Conservation (phyloP, 371 early-diverging fungal genomes). For the Apophysomyces ossiformis region DNA sequence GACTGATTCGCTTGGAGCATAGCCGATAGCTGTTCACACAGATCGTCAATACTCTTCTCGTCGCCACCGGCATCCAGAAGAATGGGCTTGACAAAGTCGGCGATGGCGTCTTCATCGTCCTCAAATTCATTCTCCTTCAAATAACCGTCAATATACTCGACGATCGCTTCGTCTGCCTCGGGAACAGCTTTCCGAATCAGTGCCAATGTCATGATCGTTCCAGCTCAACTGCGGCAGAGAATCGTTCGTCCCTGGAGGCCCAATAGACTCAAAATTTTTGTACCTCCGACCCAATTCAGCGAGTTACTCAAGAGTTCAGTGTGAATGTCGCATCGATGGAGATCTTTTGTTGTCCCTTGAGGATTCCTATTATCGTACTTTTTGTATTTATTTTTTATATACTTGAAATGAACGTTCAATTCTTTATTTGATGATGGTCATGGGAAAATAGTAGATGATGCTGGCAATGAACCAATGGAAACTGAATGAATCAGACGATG, state of each 20-base stretch:
- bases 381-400: no score
- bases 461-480: no score
- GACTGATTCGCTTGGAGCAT: slow-evolving; percentile 53
- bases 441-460: no score
- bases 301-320: background rate
- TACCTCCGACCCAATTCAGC: no score
- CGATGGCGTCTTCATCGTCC: slow-evolving; percentile 76
- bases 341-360: no score
- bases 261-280: no score
- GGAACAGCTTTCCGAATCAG: slow-evolving; percentile 71
- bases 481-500: no score
- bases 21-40: slow-evolving; percentile 66
- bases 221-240: background rate
- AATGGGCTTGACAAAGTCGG: slow-evolving; percentile 87
- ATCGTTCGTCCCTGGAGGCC: no score
- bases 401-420: no score
- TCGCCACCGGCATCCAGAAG: slow-evolving; percentile 79
- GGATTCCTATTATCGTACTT: no score
- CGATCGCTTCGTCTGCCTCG: slow-evolving; percentile 75
- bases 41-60: slow-evolving; percentile 60
- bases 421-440: no score
- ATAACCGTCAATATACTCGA: slow-evolving; percentile 85
- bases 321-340: background rate
- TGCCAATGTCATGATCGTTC: slow-evolving; percentile 36
- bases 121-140: slow-evolving; percentile 73